A percentile compares a stretch with the other conserved stretches of the same genome.
Evolutionary conservation across 257 asterid species (phyloP).

Genomic region (Solanum corneliomulleri): DNA sequence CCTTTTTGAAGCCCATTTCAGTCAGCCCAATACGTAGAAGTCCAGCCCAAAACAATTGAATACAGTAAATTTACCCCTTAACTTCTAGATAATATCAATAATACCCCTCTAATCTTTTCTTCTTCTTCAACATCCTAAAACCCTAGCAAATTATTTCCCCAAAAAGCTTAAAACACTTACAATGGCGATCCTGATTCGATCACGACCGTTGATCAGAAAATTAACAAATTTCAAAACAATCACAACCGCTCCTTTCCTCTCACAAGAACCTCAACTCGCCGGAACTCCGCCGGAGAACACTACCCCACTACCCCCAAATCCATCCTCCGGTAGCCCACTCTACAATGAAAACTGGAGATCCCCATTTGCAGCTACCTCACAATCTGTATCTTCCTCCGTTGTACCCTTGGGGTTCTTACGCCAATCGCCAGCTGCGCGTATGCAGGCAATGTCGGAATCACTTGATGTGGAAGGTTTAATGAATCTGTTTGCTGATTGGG

Average conservation of each 20-base stretch:
- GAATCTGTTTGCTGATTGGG: slow-evolving; percentile 60
- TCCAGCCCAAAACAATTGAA: neutral
- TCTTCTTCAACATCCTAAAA: neutral
- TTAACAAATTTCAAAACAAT: slow-evolving; percentile 30
- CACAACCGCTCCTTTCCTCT: slow-evolving; percentile 56
- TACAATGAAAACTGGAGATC: slow-evolving; percentile 72
- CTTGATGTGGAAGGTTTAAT: slow-evolving; percentile 40
- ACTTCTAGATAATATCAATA: neutral
- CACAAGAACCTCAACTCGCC: slow-evolving; percentile 50
- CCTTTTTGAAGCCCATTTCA: neutral
- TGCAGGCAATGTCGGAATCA: slow-evolving; percentile 32
- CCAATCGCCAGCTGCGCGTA: slow-evolving; percentile 9
- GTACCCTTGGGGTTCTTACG: slow-evolving; percentile 15
- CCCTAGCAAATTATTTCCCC: neutral
- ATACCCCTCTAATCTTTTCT: neutral
- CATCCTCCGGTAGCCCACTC: slow-evolving; percentile 63
- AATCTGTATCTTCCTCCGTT: slow-evolving; percentile 24
- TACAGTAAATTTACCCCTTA: neutral
- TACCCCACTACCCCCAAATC: slow-evolving; percentile 65
- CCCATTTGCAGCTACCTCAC: slow-evolving; percentile 7
- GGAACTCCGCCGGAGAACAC: slow-evolving; percentile 19
- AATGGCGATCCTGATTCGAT: slow-evolving; percentile 33
- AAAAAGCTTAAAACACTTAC: slow-evolving; percentile 14
- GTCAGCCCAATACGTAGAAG: neutral
- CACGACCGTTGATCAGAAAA: slow-evolving; percentile 33